Percentiles rank a stretch among this genome's conserved stretches.
These are phyloP conservation scores for Ephemerocybe angulata DNA, from an alignment of 768 basidiomycete species.

Conservation along the genomic window DNA sequence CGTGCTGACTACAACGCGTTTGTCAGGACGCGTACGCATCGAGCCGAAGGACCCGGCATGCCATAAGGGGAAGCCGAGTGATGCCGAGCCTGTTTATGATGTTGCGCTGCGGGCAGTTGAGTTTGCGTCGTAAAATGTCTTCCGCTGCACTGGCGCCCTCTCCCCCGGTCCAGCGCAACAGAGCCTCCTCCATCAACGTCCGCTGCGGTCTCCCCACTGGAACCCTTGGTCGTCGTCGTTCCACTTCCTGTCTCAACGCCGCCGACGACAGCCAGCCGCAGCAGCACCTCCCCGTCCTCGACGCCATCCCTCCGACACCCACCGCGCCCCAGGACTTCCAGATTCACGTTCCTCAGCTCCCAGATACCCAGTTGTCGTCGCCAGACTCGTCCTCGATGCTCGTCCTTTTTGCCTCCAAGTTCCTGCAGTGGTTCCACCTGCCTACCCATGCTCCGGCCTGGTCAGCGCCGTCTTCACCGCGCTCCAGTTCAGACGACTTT, in stretches of 20 bases:
- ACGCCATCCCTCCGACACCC: constrained; percentile 15
- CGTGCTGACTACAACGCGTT: too few relatives aligned
- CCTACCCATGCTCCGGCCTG: constrained; percentile 34
- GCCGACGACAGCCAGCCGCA: constrained; percentile 15
- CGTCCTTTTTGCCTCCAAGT: constrained; percentile 44
- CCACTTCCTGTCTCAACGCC: constrained; percentile 43
- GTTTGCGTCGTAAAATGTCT: constrained; percentile 9
- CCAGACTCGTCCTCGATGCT: constrained; percentile 44
- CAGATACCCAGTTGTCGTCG: constrained; percentile 11
- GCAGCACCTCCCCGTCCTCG: constrained; percentile 13
- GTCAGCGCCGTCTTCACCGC: constrained; percentile 44
- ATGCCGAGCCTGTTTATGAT: constrained; percentile 1
- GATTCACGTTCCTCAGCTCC: constrained; percentile 1
- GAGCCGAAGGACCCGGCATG: too few relatives aligned
- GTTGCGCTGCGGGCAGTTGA: background rate
- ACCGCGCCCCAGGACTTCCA: constrained; percentile 10
- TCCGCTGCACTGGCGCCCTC: constrained; percentile 17
- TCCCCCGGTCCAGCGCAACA: constrained; percentile 46
- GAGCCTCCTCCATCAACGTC: constrained; percentile 59
- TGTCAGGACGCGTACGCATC: too few relatives aligned
- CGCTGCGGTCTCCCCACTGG: constrained; percentile 48
- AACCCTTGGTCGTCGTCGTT: constrained; percentile 54
- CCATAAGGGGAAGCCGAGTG: background rate
- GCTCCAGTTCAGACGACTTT: constrained; percentile 39
- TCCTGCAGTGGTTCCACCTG: constrained; percentile 52